Conservation (phyloP, 2,329 filamentous ascomycete species). For the Calonectria naviculata region DNA sequence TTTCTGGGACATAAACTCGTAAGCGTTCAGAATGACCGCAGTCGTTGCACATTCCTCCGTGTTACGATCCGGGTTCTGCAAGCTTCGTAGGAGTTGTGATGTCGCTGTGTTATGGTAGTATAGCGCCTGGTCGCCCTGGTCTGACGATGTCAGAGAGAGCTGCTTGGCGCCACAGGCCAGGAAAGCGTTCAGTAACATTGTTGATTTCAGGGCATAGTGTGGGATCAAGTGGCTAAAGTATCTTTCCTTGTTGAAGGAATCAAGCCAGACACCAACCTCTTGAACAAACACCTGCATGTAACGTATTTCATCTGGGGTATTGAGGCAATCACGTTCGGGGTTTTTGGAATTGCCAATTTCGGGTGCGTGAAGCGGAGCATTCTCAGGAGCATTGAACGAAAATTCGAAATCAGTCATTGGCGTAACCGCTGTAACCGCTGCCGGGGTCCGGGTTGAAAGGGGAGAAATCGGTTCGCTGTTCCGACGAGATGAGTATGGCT, state of each 20-base stretch:
- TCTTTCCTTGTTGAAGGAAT: conserved; percentile 85
- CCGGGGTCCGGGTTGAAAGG: conserved; percentile 52
- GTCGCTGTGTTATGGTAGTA: conserved; percentile 91
- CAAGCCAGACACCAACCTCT: conserved; percentile 94
- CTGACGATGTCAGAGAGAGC: conserved; percentile 77
- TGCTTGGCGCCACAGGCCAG: conserved; percentile 90
- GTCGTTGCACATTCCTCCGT: conserved; percentile 87
- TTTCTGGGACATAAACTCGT: conserved; percentile 90
- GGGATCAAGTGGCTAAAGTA: conserved; percentile 90
- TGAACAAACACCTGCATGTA: conserved; percentile 95
- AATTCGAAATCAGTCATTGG: conserved; percentile 50
- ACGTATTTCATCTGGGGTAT: conserved; percentile 80
- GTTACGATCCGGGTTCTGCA: conserved; percentile 88
- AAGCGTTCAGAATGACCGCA: conserved; percentile 89
- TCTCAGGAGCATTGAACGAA: conserved; percentile 44
- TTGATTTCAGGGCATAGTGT: conserved; percentile 82
- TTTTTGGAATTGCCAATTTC: neutral
- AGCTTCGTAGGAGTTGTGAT: conserved; percentile 76
- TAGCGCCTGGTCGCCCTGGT: conserved; percentile 80
- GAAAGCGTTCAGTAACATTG: conserved; percentile 90
- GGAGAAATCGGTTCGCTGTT: conserved; percentile 52
- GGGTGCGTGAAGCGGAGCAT: conserved; percentile 7
- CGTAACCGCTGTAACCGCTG: conserved; percentile 44
- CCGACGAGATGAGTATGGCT: conserved; percentile 25
- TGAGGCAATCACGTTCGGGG: conserved; percentile 70